Conservation (phyloP, 257 asterid genomes). For the Plantago ovata region DNA sequence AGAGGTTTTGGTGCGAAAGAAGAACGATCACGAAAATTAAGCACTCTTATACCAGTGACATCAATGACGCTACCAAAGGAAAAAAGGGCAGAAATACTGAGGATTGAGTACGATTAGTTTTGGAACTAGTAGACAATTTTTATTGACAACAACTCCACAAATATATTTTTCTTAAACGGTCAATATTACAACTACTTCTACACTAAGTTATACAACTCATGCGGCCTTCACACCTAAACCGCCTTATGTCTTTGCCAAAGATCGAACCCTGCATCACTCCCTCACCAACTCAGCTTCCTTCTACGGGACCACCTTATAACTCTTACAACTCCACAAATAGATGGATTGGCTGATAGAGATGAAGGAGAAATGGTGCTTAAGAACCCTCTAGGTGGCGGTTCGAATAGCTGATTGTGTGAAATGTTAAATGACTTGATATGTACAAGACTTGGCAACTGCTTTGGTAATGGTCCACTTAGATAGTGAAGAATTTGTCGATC, state of each 20-base stretch:
- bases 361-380: constrained; percentile 75
- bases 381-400: constrained; percentile 67
- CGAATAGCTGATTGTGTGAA: constrained; percentile 79
- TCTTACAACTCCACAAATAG: no score
- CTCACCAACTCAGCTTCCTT: no score
- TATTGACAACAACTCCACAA: constrained; percentile 62
- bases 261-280: no score
- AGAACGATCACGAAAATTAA: constrained; percentile 72
- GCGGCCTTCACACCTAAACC: no score
- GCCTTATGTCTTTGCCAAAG: no score
- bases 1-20: constrained; percentile 40
- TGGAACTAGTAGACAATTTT: constrained; percentile 61
- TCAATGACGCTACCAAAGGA: constrained; percentile 82
- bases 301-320: no score
- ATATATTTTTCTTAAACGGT: no score
- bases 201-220: no score
- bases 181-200: no score
- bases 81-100: constrained; percentile 81
- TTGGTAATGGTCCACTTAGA: constrained; percentile 67
- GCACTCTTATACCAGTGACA: constrained; percentile 77
- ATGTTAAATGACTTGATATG: constrained; percentile 63
- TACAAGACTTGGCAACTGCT: constrained; percentile 59
- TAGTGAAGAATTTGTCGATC: no score
- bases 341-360: constrained; percentile 65
- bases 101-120: constrained; percentile 84